Conservation (phyloP, 331 rosid species). For the Quercus tomentella region DNA sequence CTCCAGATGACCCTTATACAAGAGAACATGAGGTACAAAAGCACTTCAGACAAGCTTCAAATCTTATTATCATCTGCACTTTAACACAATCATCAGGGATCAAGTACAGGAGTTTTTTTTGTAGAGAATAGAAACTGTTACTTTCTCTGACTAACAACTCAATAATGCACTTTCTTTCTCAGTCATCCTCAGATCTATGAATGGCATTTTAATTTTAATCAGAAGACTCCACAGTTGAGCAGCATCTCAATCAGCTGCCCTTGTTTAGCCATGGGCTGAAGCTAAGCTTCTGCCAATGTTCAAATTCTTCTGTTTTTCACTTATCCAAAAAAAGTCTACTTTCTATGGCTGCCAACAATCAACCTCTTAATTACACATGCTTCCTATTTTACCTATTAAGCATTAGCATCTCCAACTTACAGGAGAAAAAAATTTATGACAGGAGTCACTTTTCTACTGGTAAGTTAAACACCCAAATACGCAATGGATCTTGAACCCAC, state of each 20-base stretch:
- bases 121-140: not conserved
- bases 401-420: not conserved
- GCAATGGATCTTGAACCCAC: too few species aligned
- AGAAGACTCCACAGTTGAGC: not conserved
- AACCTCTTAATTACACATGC: not conserved
- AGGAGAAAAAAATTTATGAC: not conserved
- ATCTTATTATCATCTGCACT: not conserved
- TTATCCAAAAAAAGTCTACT: not conserved
- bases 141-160: not conserved
- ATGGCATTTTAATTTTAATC: not conserved
- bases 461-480: too few species aligned
- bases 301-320: too few species aligned
- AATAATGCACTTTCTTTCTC: not conserved
- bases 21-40: not conserved
- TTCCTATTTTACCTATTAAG: not conserved
- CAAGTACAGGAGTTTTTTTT: not conserved
- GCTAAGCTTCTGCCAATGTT: not conserved
- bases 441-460: too few species aligned
- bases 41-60: constrained; percentile 1
- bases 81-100: not conserved
- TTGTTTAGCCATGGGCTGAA: not conserved
- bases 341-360: not conserved
- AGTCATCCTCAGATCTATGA: not conserved
- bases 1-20: not conserved
- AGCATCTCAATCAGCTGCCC: not conserved